These are phyloP conservation scores for Pichia sp. DNA, from an alignment of 1,139 yeast genomes.

Conservation along the genomic window DNA sequence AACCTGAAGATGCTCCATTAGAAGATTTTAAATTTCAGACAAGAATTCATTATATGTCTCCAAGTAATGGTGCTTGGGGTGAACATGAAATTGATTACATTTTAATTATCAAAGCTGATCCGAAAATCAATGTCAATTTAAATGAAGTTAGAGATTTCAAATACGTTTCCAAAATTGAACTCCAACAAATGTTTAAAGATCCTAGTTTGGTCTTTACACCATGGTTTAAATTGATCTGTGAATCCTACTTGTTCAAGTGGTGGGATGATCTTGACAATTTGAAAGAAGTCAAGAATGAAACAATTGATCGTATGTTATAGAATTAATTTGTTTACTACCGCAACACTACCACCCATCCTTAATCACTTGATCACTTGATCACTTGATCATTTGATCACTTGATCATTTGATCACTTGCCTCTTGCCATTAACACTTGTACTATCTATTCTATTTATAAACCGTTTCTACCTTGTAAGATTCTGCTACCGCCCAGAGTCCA, in stretches of 20 bases:
- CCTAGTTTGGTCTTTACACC: conserved; percentile 70
- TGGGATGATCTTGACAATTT: conserved; percentile 69
- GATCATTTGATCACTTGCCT: too few relatives aligned
- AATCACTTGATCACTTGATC: too few relatives aligned
- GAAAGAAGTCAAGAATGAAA: conserved; percentile 38
- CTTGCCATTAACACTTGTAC: too few relatives aligned
- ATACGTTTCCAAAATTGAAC: conserved; percentile 63
- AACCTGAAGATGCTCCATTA: conserved; percentile 48
- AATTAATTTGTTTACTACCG: too few relatives aligned
- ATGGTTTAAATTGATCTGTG: conserved; percentile 95
- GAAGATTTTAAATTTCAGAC: conserved; percentile 75
- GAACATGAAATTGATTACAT: conserved; percentile 97
- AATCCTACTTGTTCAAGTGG: conserved; percentile 86
- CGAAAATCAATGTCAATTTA: conserved; percentile 45
- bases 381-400: too few relatives aligned
- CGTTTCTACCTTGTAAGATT: too few relatives aligned
- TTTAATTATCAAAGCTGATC: conserved; percentile 61
- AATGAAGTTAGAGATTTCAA: conserved; percentile 81
- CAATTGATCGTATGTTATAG: conserved; percentile 41
- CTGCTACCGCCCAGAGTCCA: too few relatives aligned
- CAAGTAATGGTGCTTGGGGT: conserved; percentile 85
- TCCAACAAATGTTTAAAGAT: conserved; percentile 72
- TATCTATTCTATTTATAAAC: too few relatives aligned
- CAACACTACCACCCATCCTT: too few relatives aligned
- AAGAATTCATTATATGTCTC: conserved; percentile 90